Evolutionary conservation across 176 grass and related monocot genomes (phyloP), one percentile per base, ranked within the genome.

Genomic region (Avena insularis): DNA sequence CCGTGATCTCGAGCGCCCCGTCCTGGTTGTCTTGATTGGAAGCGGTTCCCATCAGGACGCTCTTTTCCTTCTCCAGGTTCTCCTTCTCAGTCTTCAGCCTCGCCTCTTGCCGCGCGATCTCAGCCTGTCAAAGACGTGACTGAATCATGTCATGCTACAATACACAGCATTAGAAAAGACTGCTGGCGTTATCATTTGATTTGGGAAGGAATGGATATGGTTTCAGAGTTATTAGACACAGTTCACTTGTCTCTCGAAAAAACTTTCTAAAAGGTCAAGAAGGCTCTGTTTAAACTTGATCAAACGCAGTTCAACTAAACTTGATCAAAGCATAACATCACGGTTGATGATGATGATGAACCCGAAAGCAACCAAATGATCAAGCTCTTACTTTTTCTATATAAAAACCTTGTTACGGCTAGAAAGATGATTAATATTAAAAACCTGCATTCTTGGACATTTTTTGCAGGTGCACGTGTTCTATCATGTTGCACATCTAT

Each of bases 1-100:
- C 97, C 8, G 97, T 99, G 82, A 99, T 99, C 79, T 99, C 97
- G 20, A 99, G 97, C 78, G 97, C 97, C 36, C 97, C 94, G 48
- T 99, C 97, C 48, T 93, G 91, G 86, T 97, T 99, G 78, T 99
- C 97, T 70, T 99, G 94, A 79, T 91, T 97, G 11, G 94, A 96
- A 17, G 92, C 97, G 0, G 97, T 99, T 54, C 97, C 97, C 94
- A 97, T 99, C 49, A 99, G 85, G n/a, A 94, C 97, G 2, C 92
- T 96, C 81, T 99, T 99, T 86, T 99, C 97, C 63, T 99, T 99
- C 87, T 99, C 97, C 86, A 99, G 76, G 74, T 96, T 99, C 78
- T 99, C 97, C 77, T 89, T 94, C 63, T 99, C 97, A 56, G 93
- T 92, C 83, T 99, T 99, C 83, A 99, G 80, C 83, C 97, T 99